These are phyloP conservation scores for Ogataea degrootiae DNA, from an alignment of 805 yeast species.

Conservation along the genomic window DNA sequence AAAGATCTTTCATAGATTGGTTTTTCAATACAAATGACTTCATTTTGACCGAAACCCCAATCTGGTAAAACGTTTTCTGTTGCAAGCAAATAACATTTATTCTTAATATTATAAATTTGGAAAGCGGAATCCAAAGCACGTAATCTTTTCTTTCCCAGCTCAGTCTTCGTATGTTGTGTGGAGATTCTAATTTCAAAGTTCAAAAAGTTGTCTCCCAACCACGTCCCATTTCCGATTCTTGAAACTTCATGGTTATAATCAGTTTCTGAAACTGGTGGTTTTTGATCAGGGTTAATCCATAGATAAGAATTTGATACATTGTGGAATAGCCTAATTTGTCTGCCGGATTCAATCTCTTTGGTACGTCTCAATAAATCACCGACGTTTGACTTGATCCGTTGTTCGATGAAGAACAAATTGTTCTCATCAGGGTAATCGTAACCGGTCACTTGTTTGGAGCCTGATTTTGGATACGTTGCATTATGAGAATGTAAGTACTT, in stretches of 20 bases:
- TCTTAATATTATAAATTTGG: constrained; percentile 60
- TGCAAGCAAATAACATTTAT: constrained; percentile 68
- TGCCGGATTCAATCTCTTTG: constrained; percentile 41
- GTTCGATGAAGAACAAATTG: constrained; percentile 73
- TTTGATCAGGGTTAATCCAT: constrained; percentile 54
- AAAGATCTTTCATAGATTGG: constrained; percentile 64
- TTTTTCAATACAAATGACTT: constrained; percentile 77
- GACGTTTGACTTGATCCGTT: constrained; percentile 30
- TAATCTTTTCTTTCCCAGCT: constrained; percentile 31
- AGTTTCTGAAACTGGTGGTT: constrained; percentile 88
- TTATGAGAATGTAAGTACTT: constrained; percentile 85
- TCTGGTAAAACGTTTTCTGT: constrained; percentile 69
- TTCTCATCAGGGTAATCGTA: constrained; percentile 54
- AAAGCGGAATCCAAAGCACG: constrained; percentile 66
- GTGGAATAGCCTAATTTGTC: constrained; percentile 65
- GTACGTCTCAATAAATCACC: constrained; percentile 34
- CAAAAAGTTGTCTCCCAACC: constrained; percentile 64
- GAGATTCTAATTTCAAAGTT: constrained; percentile 60
- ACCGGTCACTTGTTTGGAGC: constrained; percentile 76
- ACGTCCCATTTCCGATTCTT: constrained; percentile 59
- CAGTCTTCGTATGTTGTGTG: constrained; percentile 32
- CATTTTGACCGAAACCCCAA: constrained; percentile 84
- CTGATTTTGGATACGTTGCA: constrained; percentile 52
- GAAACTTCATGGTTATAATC: constrained; percentile 86
- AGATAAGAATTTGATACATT: constrained; percentile 60